Evolutionary conservation across 768 basidiomycete genomes (phyloP), one percentile per base, ranked within the genome.

Genomic region (Naganishia friedmannii): DNA sequence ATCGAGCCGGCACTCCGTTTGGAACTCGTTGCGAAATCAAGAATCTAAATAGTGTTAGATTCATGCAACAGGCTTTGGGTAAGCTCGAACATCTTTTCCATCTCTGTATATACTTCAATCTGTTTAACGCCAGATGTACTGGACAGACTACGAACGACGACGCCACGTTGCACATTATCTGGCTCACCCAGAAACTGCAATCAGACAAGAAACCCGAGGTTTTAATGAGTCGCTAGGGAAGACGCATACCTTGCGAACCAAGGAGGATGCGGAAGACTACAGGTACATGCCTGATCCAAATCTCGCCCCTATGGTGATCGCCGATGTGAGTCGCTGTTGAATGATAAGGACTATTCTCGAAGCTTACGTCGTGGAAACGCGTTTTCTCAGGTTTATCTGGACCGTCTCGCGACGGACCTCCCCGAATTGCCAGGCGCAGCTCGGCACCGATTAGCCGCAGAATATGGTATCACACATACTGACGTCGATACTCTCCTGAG

Each of bases 241-340:
- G 77, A 98, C 96, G 0, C 93, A 87, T 81, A 85, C 84, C 37
- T 81, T 98, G 51, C 85, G 96, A 51, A 88, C 87, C 55, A 98
- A 99, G 81, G 96, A 96, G 75, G 90, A 93, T 74, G 89, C 93
- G 0, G 92, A 91, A 0, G 96, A 99, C 79, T 99, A 98, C 79
- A 86, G 83, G 9, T 98, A 97, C 82, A 95, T 99, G 92, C 96
- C 96, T 0, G 96, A 99, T 78, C 88, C 92, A 0, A 97, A 98
- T 78, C 82, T 98, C 0, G 92, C 93, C 0, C 86, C 88, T 0
- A 82, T 97, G 42, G 70, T 75, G 26, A 77, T 80, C 34, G 69
- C 73, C 42, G 60, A 73, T 12, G 80, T 79, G 39, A 70, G 78
- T 76, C 10, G 32, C 29, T 13, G 45, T 37, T n/a, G n/a, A 8